Percentiles rank a stretch among this genome's conserved stretches.
Conservation (phyloP, 768 basidiomycete species). For the Termitomyces sp. region DNA sequence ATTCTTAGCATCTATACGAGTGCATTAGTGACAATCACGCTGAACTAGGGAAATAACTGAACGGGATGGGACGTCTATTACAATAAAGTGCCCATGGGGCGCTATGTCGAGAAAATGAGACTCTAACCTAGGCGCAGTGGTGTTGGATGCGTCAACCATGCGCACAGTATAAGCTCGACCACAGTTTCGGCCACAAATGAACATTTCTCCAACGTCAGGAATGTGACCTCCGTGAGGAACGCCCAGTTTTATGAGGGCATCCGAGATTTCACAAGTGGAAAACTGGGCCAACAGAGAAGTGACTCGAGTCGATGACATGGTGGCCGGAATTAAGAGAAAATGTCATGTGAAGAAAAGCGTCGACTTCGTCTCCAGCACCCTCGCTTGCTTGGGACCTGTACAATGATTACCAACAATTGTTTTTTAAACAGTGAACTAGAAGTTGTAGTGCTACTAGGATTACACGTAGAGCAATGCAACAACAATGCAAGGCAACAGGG, state of each 20-base stretch:
- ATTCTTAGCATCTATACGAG: conserved; percentile 59
- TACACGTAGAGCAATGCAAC: too few species aligned
- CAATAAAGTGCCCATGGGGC: conserved; percentile 60
- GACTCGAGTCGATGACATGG: conserved; percentile 23
- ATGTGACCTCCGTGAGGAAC: conserved; percentile 72
- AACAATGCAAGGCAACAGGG: too few species aligned
- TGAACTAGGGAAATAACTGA: conserved; percentile 17
- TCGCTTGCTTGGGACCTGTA: too few species aligned
- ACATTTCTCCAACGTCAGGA: conserved; percentile 69
- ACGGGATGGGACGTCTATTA: conserved; percentile 78
- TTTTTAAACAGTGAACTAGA: too few species aligned
- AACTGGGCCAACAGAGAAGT: conserved; percentile 32
- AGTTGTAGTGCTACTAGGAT: too few species aligned
- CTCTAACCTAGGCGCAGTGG: conserved; percentile 57
- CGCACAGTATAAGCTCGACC: conserved; percentile 87
- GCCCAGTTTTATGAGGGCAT: conserved; percentile 82
- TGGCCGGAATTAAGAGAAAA: not conserved
- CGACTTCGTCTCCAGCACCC: too few species aligned
- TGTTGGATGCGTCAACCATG: conserved; percentile 66
- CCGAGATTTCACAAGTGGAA: conserved; percentile 84
- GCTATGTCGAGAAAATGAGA: conserved; percentile 84
- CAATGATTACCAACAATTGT: too few species aligned
- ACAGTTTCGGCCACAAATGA: conserved; percentile 47
- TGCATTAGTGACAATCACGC: conserved; percentile 19
- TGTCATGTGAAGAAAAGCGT: too few species aligned